Percentiles rank a stretch among this genome's conserved stretches.
phyloP scores from a whole-genome alignment of 176 grass and related monocot species.

The Eleusine coracana region DNA sequence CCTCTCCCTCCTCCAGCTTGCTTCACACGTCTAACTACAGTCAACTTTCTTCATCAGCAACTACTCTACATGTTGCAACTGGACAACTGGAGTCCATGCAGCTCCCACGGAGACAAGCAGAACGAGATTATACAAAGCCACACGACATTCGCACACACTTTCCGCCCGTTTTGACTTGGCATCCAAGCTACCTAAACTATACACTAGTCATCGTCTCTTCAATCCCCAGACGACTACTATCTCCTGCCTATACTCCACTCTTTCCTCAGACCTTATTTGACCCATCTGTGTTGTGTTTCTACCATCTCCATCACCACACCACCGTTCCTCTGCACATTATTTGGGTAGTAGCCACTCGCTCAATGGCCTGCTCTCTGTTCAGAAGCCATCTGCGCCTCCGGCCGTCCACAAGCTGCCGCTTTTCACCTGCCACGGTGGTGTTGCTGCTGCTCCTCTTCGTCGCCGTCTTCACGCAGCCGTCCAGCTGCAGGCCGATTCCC shows the following conservation, averaged over 20 bases:
- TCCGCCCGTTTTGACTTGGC: neutral
- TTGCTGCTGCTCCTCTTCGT: neutral
- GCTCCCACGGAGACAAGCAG: no score
- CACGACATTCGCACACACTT: neutral
- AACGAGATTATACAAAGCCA: no score
- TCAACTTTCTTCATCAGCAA: no score
- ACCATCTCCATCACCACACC: no score
- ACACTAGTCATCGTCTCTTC: no score
- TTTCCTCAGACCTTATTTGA: no score
- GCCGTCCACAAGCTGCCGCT: neutral
- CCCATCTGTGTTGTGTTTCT: no score
- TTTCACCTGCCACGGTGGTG: neutral
- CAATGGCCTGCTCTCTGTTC: neutral
- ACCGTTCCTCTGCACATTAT: neutral
- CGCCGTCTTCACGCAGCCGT: neutral
- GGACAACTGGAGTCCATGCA: no score
- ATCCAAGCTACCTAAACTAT: neutral
- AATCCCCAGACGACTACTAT: neutral
- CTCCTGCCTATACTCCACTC: neutral
- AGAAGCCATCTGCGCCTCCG: neutral
- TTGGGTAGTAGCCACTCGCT: neutral
- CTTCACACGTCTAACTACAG: no score
- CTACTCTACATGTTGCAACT: no score
- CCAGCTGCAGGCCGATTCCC: neutral
- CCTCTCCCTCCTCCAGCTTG: no score